These are phyloP conservation scores for Bretziella fagacearum DNA, from an alignment of 2,329 filamentous ascomycete species.

Conservation along the genomic window DNA sequence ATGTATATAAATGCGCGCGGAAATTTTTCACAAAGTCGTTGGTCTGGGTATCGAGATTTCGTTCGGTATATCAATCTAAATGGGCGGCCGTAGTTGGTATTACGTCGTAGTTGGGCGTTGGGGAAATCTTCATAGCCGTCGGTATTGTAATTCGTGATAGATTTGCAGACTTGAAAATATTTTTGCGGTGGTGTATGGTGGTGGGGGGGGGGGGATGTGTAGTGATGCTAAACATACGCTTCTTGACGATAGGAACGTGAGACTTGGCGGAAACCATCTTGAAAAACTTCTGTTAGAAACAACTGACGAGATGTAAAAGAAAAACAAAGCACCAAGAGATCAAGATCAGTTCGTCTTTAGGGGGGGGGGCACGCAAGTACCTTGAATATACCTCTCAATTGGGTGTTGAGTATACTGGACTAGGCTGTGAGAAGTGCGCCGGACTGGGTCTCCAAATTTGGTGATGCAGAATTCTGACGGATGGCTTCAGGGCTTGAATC, in stretches of 20 bases:
- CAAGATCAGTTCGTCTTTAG: constrained; percentile 12
- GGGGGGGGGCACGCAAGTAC: constrained; percentile 19
- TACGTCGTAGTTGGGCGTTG: not conserved
- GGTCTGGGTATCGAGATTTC: not conserved
- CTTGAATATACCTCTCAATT: constrained; percentile 27
- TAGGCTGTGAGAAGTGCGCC: constrained; percentile 22
- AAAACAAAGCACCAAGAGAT: constrained; percentile 2
- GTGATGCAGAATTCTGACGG: constrained; percentile 20
- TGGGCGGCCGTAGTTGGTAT: not conserved
- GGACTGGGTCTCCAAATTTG: constrained; percentile 23
- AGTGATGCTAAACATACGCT: constrained; percentile 51
- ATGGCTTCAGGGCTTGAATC: constrained; percentile 22
- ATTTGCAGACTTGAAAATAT: not conserved
- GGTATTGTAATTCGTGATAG: not conserved
- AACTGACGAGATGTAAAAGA: constrained; percentile 5
- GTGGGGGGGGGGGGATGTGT: not conserved
- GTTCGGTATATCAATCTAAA: not conserved
- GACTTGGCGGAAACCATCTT: constrained; percentile 99
- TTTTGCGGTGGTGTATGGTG: not conserved
- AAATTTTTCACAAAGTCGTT: not conserved
- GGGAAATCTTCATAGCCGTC: not conserved
- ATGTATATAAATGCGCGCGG: not conserved
- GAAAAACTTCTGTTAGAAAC: constrained; percentile 14
- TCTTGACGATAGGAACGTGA: constrained; percentile 99
- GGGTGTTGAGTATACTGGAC: constrained; percentile 20